Evolutionary conservation across 148 eudicot species (phyloP).

Genomic region (Polygonum aviculare): DNA sequence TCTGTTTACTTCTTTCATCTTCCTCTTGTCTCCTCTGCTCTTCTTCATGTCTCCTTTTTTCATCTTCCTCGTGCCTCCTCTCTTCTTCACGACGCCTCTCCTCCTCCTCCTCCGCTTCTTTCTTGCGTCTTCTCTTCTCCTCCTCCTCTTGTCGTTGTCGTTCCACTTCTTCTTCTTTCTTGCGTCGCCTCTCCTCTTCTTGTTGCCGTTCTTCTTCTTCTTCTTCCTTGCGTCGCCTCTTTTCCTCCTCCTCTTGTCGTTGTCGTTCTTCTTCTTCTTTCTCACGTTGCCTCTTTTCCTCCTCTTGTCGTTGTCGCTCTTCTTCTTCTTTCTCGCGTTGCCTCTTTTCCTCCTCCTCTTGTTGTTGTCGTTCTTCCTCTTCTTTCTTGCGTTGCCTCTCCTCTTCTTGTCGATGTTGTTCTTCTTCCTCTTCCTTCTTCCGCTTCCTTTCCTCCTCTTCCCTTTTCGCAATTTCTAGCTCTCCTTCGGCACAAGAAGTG

Average conservation of each 20-base stretch:
- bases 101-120: conserved; percentile 14
- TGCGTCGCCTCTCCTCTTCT: background rate
- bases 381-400: background rate
- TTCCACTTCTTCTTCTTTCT: conserved; percentile 7
- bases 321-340: conserved; percentile 3
- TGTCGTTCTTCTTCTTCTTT: background rate
- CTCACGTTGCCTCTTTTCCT: background rate
- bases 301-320: background rate
- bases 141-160: conserved; percentile 7
- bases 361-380: conserved; percentile 7
- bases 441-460: conserved; percentile 5
- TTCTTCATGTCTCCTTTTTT: background rate
- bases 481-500: conserved; percentile 67
- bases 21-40: conserved; percentile 17
- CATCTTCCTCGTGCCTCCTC: conserved; percentile 2
- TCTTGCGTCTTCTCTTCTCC: conserved; percentile 12
- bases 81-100: background rate
- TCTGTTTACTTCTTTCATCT: conserved; percentile 17
- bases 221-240: background rate
- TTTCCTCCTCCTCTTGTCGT: conserved; percentile 19
- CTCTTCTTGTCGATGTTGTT: background rate
- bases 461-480: conserved; percentile 23
- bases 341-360: conserved; percentile 1
- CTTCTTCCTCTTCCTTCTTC: conserved; percentile 3
- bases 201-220: background rate